Evolutionary conservation across 2,329 filamentous ascomycete genomes (phyloP).

Genomic region (Tricladium varicosporioides): DNA sequence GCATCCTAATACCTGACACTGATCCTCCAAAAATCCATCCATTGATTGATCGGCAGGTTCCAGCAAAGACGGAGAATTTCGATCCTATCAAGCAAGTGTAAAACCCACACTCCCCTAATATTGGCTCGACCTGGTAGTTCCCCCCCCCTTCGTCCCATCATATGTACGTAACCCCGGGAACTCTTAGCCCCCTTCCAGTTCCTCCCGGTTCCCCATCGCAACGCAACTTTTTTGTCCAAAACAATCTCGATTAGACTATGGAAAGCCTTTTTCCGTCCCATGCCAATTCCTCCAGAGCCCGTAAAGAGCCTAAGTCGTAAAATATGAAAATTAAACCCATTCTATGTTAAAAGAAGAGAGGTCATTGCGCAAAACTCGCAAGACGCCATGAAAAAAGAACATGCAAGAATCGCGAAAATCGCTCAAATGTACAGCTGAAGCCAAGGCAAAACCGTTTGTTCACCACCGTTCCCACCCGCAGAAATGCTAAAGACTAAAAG

Average conservation of each 20-base stretch:
- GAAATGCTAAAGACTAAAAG: conserved; percentile 26
- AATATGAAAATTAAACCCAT: conserved; percentile 17
- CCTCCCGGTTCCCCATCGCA: background rate
- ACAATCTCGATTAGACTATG: conserved; percentile 5
- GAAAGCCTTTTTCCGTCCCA: background rate
- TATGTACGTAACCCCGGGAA: background rate
- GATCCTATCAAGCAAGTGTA: background rate
- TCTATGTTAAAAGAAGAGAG: conserved; percentile 23
- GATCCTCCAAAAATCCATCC: background rate
- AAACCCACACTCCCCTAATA: background rate
- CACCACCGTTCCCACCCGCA: conserved; percentile 19
- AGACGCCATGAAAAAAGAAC: conserved; percentile 19
- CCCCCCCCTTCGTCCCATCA: background rate
- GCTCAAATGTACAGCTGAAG: conserved; percentile 27
- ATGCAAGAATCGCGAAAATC: conserved; percentile 27
- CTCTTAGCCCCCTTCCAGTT: background rate
- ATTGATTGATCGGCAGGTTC: background rate
- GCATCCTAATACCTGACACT: background rate
- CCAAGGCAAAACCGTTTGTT: conserved; percentile 12
- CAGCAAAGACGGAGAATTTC: background rate
- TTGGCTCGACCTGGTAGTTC: background rate
- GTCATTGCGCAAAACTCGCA: conserved; percentile 2
- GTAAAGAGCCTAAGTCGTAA: background rate
- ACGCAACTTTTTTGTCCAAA: background rate
- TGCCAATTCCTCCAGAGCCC: background rate